Evolutionary conservation across 169 alveolate genomes (phyloP), one percentile per base, ranked within the genome.

Genomic region (Plasmodium fragile): DNA sequence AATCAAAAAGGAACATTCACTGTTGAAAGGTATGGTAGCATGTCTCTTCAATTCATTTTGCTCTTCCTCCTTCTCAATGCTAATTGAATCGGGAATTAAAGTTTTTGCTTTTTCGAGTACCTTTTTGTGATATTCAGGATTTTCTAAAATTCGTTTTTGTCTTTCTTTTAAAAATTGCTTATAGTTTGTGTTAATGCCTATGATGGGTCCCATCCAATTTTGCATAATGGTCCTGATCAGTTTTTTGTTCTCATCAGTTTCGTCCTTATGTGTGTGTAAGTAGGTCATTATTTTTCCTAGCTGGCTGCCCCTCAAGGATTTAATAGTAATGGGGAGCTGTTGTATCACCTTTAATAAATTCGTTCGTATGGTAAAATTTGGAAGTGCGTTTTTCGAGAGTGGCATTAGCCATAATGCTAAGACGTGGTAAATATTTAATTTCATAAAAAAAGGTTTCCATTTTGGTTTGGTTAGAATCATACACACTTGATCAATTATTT

Each of bases 191-290:
- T 96, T 96, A 45, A 96, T 92, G 3, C 97, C 97, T 34, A 96
- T 92, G 92, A 97, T 96, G 16, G 97, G 96, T 45, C 98, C 93
- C 53, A 96, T 95, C 98, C 98, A 96, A 69, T 96, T 96, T 92
- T 97, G 98, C 41, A 97, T 93, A 53, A 97, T 94, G 72, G 92
- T 83, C 55, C 97, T 95, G 16, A 97, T 97, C 13, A 96, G 75
- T 55, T 95, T 95, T 72, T 97, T 95, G 82, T 97, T 97, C 45
- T 96, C 95, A 28, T 93, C 97, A 13, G 96, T 93, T 83, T 97
- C 98, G 70, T 96, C 96, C 22, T 97, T 96, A 89, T 96, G 97
- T 80, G 96, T 95, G 97, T 98, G 97, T 75, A 97, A 93, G 28
- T 96, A 96, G 28, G 97, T 96, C 72, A 97, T 82, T 4, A 77